Conservation (phyloP, 2,329 filamentous ascomycete genomes). For the Nemania diffusa region DNA sequence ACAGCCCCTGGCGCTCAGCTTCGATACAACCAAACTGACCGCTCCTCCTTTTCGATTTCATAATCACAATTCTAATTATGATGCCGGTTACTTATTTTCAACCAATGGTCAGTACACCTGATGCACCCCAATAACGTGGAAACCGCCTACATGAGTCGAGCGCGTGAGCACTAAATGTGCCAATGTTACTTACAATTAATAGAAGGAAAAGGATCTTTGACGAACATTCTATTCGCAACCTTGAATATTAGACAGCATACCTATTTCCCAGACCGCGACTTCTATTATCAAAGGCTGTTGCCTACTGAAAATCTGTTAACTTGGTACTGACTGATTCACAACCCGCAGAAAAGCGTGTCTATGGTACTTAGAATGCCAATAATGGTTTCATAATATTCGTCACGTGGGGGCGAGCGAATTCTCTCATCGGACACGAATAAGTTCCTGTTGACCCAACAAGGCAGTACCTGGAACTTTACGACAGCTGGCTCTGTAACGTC, state of each 20-base stretch:
- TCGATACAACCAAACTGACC: slow-evolving; percentile 24
- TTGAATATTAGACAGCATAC: not conserved
- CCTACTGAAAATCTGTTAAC: not conserved
- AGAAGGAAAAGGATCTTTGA: not conserved
- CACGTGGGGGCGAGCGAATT: slow-evolving; percentile 3
- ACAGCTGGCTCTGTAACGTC: not conserved
- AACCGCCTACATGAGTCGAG: slow-evolving; percentile 10
- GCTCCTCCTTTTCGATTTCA: slow-evolving; percentile 18
- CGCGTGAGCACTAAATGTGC: slow-evolving; percentile 12
- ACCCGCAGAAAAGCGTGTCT: not conserved
- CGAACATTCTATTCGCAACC: not conserved
- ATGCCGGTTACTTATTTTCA: not conserved
- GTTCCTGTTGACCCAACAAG: not conserved
- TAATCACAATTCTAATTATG: slow-evolving; percentile 5
- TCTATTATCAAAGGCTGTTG: not conserved
- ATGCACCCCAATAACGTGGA: not conserved
- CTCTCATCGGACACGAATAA: not conserved
- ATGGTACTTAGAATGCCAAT: not conserved
- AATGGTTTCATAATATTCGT: not conserved
- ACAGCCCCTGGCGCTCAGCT: slow-evolving; percentile 23
- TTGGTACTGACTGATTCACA: no score
- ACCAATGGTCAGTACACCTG: slow-evolving; percentile 4
- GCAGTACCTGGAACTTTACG: not conserved
- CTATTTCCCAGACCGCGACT: not conserved
- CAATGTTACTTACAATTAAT: not conserved